Conservation (phyloP, 352 stramenopile species). For the Phytophthora sp. region DNA sequence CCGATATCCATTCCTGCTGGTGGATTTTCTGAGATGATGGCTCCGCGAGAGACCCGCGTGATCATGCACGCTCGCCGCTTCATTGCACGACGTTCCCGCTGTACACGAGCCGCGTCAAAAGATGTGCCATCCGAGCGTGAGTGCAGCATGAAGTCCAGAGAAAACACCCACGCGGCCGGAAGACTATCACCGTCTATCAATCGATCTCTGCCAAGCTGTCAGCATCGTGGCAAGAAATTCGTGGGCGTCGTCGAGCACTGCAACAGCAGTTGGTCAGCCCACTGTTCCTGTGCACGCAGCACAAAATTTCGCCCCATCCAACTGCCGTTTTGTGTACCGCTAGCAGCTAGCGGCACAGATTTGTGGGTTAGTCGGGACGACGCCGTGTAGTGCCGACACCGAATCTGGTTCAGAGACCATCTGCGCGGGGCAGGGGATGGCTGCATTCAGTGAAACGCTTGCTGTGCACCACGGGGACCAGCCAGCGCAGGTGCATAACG, state of each 20-base stretch:
- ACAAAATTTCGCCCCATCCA: conserved; percentile 1
- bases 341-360: not conserved
- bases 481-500: not conserved
- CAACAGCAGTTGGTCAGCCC: too few species aligned
- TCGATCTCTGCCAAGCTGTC: not conserved
- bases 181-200: not conserved
- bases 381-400: too few species aligned
- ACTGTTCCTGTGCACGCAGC: not conserved
- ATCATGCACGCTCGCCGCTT: too few species aligned
- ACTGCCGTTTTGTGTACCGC: conserved; percentile 11
- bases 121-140: too few species aligned
- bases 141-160: not conserved
- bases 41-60: not conserved
- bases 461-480: conserved; percentile 3
- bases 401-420: too few species aligned
- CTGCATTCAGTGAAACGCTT: conserved; percentile 8
- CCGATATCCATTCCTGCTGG: conserved; percentile 25
- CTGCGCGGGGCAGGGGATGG: not conserved
- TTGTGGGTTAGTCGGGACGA: too few species aligned
- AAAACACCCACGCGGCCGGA: not conserved
- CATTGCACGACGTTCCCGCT: too few species aligned
- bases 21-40: conserved; percentile 40
- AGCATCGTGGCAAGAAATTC: not conserved
- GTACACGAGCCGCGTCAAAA: too few species aligned
- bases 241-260: not conserved